Percentiles rank a stretch among this genome's conserved stretches.
phyloP scores from a whole-genome alignment of 441 rosid species.

The Hypseocharis bilobata region DNA sequence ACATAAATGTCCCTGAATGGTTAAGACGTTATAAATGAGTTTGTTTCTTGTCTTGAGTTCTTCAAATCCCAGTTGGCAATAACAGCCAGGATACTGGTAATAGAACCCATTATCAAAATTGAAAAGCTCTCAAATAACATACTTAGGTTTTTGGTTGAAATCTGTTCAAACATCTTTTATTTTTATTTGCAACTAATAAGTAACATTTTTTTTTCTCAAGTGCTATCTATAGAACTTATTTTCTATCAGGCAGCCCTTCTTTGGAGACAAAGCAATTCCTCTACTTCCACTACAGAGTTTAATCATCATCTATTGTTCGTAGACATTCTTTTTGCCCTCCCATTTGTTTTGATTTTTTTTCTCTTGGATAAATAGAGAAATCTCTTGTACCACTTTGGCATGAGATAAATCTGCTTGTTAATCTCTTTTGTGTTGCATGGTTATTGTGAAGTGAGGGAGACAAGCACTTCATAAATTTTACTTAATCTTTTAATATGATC shows the following conservation, averaged over 20 bases:
- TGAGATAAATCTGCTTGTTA: background rate
- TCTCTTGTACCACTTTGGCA: background rate
- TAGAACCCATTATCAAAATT: background rate
- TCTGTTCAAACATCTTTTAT: background rate
- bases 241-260: background rate
- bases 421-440: background rate
- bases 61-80: background rate
- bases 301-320: background rate
- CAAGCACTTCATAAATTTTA: background rate
- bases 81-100: background rate
- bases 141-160: background rate
- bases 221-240: background rate
- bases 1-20: background rate
- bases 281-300: background rate
- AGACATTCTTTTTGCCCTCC: background rate
- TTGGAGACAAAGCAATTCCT: slow-evolving; percentile 1
- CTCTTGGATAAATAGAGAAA: background rate
- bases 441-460: background rate
- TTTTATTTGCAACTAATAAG: background rate
- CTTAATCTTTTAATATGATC: background rate
- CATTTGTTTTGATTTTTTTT: background rate
- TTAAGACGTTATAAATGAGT: background rate
- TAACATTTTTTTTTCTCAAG: background rate
- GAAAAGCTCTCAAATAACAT: background rate
- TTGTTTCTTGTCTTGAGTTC: background rate